Base-by-base conservation (phyloP, 495 filamentous ascomycete genomes). In the Diplogelasinospora grovesii region DNA sequence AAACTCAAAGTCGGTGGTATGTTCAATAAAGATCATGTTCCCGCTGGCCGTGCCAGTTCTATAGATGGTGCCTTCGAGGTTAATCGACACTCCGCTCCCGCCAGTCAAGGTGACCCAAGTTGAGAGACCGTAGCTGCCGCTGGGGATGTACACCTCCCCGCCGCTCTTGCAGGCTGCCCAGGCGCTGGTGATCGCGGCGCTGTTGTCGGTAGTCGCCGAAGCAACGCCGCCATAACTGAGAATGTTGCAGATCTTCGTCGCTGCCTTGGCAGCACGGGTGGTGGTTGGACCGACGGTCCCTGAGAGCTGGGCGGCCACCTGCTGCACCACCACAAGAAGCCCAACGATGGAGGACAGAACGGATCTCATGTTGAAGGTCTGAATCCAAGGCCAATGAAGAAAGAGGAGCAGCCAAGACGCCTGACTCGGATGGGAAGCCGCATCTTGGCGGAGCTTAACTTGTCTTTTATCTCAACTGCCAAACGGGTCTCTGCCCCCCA, bases 1-100 rank as follows among this genome's bases (percentile, higher is more conserved):
- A 31, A 78, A 52, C 46, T 78, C 74, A 45, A 77, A 72, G 47
- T 78, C 69, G 30, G 39, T 64, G 15, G 66, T 60, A 16, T 70
- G 52, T 43, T 69, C 56, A 27, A 77, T 57, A 14, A 61, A 53
- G 37, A 79, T 71, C 63, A 74, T 74, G 45, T 72, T 73, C 2
- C 71, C 73, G 8, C 57, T 63, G 8, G 51, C 63, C 4, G 54
- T 64, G 3, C 66, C 69, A 25, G 43, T 36, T 39, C 50, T 28
- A 34, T 52, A 53, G 36, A 76, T 68, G 31, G 65, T 62, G 11
- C 72, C 72, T 40, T 76, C 72, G 10, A 76, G 48, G 31, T 49
- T 49, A 41, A 48, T 27, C 1, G 38, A 27, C 10, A 48, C 45
- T 8, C 32, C 24, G 1, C 22, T 42, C 5, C 45, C 45, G 8